Percentiles rank a stretch among this genome's conserved stretches.
Conservation (phyloP, 1,284 basidiomycete species). For the Trichosporon sp. region DNA sequence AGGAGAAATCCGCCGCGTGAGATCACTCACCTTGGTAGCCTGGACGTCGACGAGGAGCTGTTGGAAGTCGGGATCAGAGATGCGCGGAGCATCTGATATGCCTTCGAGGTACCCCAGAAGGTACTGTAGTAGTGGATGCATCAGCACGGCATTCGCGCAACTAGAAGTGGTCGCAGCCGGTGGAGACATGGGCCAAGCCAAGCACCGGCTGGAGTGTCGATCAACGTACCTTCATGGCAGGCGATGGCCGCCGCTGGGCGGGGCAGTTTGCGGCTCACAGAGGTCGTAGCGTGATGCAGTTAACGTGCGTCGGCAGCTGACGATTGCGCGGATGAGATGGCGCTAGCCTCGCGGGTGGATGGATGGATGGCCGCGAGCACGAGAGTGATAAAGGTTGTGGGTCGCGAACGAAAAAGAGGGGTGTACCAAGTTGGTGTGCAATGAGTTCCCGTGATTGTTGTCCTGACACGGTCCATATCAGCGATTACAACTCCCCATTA, state of each 20-base stretch:
- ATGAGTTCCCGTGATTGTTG: neutral
- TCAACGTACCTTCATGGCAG: conserved; percentile 39
- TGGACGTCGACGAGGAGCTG: conserved; percentile 47
- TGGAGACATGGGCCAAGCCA: neutral
- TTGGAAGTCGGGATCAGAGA: conserved; percentile 46
- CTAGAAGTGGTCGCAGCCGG: neutral
- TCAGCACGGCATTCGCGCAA: conserved; percentile 10
- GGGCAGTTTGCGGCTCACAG: conserved; percentile 6
- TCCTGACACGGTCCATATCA: neutral
- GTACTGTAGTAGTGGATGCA: conserved; percentile 45
- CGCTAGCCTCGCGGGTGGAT: conserved; percentile 29
- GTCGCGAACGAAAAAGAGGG: conserved; percentile 10
- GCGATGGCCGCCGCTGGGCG: conserved; percentile 15
- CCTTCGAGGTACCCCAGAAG: conserved; percentile 48
- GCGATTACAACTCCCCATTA: neutral
- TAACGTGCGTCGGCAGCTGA: conserved; percentile 33
- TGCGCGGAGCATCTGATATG: conserved; percentile 42
- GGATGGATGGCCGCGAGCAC: conserved; percentile 23
- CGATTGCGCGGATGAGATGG: conserved; percentile 1
- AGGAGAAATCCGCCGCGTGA: neutral
- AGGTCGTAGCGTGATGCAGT: neutral
- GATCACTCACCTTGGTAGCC: conserved; percentile 43
- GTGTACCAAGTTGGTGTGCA: neutral
- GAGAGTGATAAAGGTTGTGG: conserved; percentile 3
- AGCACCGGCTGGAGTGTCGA: neutral